Evolutionary conservation across 2,329 filamentous ascomycete genomes (phyloP), one percentile per base, ranked within the genome.

Genomic region (Pseudogymnoascus sp.): DNA sequence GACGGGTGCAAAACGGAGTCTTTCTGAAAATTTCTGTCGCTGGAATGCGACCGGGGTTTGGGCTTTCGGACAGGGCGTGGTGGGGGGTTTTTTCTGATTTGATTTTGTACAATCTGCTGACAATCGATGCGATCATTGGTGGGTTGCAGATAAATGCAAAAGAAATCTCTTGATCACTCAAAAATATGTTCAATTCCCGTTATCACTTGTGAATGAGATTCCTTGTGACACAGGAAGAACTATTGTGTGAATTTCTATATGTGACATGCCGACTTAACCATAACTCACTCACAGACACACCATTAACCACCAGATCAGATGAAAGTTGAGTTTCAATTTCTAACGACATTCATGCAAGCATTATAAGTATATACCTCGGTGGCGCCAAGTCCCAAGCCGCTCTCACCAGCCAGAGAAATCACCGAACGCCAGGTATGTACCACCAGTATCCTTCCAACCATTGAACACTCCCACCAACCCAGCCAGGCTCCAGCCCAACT

Each of bases 171-270:
- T 35, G 49, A 55, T 55, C 49, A 55, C 28, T 55, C 49, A 55
- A 55, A 55, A 55, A 55, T 55, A 38, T 38, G 58, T 60, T 60
- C 58, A 60, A 40, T 25, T 60, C 58, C 38, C 38, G 58, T 60
- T 60, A 60, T 60, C 58, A 41, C 58, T 40, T 41, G 58, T 60
- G 58, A 60, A 41, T 55, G 38, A 25, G 33, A 38, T 60, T 60
- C 58, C 38, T 41, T 25, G 58, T 60, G 58, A 60, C 58, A 60
- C 58, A 40, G 38, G 58, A 60, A 18, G 58, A 60, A 60, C 58
- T 60, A 41, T 31, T 25, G 58, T 60, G 49, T 60, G 35, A 60
- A 38, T 60, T 60, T 38, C 58, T 60, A 25, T 60, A 25, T 12
- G 58, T 60, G 58, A 60, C 58, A 55, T 55, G 49, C 35, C 16